phyloP scores from a whole-genome alignment of 2,329 filamentous ascomycete genomes.

The Ophiobolus disseminans region DNA sequence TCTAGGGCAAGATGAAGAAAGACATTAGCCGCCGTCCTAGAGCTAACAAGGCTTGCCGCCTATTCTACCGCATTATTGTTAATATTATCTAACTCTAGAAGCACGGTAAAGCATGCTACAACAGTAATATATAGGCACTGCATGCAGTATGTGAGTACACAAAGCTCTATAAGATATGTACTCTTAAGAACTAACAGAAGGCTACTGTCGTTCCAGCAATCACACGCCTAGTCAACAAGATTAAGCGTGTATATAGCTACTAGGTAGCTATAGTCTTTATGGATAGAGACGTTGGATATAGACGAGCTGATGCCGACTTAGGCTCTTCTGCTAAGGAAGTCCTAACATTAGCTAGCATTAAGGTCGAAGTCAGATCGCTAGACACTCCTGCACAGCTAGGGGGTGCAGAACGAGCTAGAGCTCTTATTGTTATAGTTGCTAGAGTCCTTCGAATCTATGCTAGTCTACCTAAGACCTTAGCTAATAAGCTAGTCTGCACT shows the following conservation, averaged over 20 bases:
- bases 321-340: constrained; percentile 3
- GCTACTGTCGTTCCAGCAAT: background rate
- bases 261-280: background rate
- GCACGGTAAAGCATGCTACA: constrained; percentile 4
- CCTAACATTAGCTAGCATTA: constrained; percentile 1
- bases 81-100: constrained; percentile 8
- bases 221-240: background rate
- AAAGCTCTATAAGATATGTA: no score
- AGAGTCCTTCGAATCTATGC: background rate
- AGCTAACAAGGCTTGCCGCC: background rate
- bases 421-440: constrained; percentile 4
- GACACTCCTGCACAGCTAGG: constrained; percentile 3
- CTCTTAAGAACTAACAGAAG: background rate
- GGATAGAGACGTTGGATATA: background rate
- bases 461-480: constrained; percentile 10
- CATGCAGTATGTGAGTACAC: constrained; percentile 1
- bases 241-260: background rate
- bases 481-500: constrained; percentile 9
- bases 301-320: background rate
- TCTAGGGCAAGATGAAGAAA: no score
- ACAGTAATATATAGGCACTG: constrained; percentile 1
- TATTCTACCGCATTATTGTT: background rate
- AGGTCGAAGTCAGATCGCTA: background rate
- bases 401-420: constrained; percentile 4
- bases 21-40: background rate